Conservation (phyloP, 192 early-diverging fungal species). For the Gonapodya sp. region DNA sequence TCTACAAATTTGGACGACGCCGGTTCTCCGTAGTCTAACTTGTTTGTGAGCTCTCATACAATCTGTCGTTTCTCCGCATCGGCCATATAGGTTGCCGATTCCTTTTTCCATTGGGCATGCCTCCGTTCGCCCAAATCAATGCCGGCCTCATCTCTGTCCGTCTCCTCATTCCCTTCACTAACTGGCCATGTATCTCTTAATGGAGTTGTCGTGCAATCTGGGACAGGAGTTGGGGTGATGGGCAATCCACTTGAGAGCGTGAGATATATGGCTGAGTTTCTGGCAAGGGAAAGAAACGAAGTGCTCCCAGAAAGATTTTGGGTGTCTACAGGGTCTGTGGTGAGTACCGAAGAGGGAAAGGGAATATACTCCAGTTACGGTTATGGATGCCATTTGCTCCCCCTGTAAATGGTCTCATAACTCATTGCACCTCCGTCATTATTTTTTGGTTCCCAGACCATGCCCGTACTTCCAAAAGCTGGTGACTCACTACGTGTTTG, state of each 20-base stretch:
- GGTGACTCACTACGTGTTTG: background rate
- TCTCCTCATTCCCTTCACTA: background rate
- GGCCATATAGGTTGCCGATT: background rate
- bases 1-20: no score
- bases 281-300: background rate
- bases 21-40: no score
- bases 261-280: conserved; percentile 8
- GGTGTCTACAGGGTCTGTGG: background rate
- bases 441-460: background rate
- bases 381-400: no score
- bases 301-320: background rate
- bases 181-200: background rate
- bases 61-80: no score
- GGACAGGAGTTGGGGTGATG: background rate
- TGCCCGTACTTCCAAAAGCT: conserved; percentile 7
- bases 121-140: background rate
- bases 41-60: no score
- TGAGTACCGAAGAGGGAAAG: background rate
- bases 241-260: conserved; percentile 9
- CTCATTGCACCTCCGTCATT: background rate
- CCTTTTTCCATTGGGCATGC: conserved; percentile 1
- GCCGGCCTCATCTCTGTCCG: background rate
- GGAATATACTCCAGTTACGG: no score
- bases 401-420: background rate
- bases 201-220: background rate